These are phyloP conservation scores for Coprinopsis cinerea DNA, from an alignment of 768 basidiomycete species.

Conservation along the genomic window DNA sequence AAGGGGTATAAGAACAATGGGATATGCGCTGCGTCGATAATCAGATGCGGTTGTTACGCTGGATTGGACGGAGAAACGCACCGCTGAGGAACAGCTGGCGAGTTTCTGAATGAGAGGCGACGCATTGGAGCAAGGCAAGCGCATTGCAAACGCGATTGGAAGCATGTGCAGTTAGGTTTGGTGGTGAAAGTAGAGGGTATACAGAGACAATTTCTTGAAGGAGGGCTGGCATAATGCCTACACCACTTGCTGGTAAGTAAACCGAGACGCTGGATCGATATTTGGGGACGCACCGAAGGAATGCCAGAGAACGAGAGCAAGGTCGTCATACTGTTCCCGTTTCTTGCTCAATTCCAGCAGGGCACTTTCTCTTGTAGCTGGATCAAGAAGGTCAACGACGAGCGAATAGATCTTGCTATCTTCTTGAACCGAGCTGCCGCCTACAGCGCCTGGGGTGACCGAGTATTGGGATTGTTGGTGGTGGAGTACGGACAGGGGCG, in stretches of 20 bases:
- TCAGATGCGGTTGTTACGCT: slow-evolving; percentile 25
- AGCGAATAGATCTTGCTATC: slow-evolving; percentile 81
- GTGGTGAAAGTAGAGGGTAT: slow-evolving; percentile 92
- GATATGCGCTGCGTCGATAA: slow-evolving; percentile 83
- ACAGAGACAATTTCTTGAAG: slow-evolving; percentile 98
- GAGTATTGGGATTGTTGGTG: slow-evolving; percentile 35
- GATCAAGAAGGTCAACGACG: slow-evolving; percentile 83
- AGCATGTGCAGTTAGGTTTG: slow-evolving; percentile 93
- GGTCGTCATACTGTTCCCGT: slow-evolving; percentile 97
- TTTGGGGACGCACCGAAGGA: slow-evolving; percentile 69
- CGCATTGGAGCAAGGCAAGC: slow-evolving; percentile 94
- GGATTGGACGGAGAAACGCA: slow-evolving; percentile 27
- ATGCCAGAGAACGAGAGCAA: slow-evolving; percentile 97
- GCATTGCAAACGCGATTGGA: slow-evolving; percentile 99
- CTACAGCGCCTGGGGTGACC: slow-evolving; percentile 7
- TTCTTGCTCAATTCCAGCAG: slow-evolving; percentile 97
- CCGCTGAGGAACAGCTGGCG: slow-evolving; percentile 92
- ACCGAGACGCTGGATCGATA: background rate
- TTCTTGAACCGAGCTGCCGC: slow-evolving; percentile 33
- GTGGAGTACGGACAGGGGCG: slow-evolving; percentile 47
- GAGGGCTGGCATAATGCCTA: slow-evolving; percentile 96
- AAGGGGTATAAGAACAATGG: slow-evolving; percentile 98
- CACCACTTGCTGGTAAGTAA: background rate
- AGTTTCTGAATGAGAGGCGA: slow-evolving; percentile 95
- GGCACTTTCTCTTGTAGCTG: slow-evolving; percentile 79